phyloP scores from a whole-genome alignment of 1,284 basidiomycete species.

The Papiliotrema terrestris region DNA sequence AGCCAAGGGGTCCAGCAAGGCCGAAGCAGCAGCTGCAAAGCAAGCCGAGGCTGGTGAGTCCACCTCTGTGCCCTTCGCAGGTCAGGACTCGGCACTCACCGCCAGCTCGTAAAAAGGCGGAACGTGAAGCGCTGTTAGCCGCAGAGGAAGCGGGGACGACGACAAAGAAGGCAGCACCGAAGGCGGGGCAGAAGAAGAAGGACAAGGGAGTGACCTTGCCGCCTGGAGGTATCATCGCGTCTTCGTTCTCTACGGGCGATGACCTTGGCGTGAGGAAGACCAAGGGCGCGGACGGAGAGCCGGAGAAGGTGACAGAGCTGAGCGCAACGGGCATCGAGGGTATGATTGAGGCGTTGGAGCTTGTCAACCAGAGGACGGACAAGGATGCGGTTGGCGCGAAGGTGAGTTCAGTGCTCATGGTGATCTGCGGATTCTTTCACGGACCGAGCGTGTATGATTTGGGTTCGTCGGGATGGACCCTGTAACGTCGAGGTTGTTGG shows the following conservation, averaged over 20 bases:
- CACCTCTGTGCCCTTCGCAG: background rate
- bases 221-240: constrained; percentile 8
- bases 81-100: background rate
- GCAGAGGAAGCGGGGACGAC: constrained; percentile 75
- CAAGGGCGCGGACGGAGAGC: constrained; percentile 25
- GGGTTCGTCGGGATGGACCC: too few species aligned
- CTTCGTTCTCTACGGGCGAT: constrained; percentile 51
- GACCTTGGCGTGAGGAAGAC: constrained; percentile 61
- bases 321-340: constrained; percentile 86
- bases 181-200: constrained; percentile 40
- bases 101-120: constrained; percentile 53
- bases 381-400: constrained; percentile 74
- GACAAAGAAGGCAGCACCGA: constrained; percentile 57
- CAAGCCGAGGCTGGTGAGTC: constrained; percentile 32
- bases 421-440: too few species aligned
- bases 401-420: constrained; percentile 16
- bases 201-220: constrained; percentile 18
- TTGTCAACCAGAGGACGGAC: constrained; percentile 87
- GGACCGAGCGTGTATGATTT: constrained; percentile 11
- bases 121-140: constrained; percentile 55
- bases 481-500: too few species aligned
- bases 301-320: constrained; percentile 63
- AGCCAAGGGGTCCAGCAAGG: constrained; percentile 55
- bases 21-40: constrained; percentile 58
- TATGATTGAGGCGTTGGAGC: constrained; percentile 80